Base-by-base conservation (phyloP, 2,329 filamentous ascomycete species). In the Penicillium occitanis region DNA sequence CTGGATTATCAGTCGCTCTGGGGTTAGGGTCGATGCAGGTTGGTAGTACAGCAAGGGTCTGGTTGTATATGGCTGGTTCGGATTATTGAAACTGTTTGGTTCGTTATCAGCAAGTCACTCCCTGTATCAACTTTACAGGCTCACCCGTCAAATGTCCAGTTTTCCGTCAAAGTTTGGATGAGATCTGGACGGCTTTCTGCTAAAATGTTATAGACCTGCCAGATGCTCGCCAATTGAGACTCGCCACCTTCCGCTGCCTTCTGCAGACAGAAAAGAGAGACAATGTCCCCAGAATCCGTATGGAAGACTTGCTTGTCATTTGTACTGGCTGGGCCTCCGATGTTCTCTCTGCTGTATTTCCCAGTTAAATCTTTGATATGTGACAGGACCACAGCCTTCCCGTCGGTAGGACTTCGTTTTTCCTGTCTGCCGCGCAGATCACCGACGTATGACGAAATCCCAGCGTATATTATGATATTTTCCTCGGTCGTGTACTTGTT, bases 291-390 rank as follows among this genome's bases (percentile, higher is more conserved):
- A 0, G 78, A 73, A 71, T 87, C 85, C 0, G 85, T 87, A 70
- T 87, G 86, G 65, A 87, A 87, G 74, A 88, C 73, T 35, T 78
- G 74, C 35, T 77, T 77, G 37, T 76, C 68, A 79, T 76, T 73
- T 0, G 81, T 82, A 68, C 82, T 81, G 0, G 79, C 79, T 0
- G 81, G 80, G 0, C 78, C 76, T 0, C 79, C 77, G 57, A 83
- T 82, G 13, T 73, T 71, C 14, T 69, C 74, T 7, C 70, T 70
- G 17, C 33, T 57, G n/a, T 66, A 76, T 68, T 1, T 68, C 69
- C 1, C 64, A 65, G 37, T 68, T 4, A 90, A 77, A 70, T 91
- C 88, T 72, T 87, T 90, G 75, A 91, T 87, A 68, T 90, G 88
- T 7, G 82, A 78, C 2, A 88, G 74, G 4, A 87, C 83, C 0